phyloP scores from a whole-genome alignment of 805 yeast genomes.

The Wickerhamomyces ciferrii region DNA sequence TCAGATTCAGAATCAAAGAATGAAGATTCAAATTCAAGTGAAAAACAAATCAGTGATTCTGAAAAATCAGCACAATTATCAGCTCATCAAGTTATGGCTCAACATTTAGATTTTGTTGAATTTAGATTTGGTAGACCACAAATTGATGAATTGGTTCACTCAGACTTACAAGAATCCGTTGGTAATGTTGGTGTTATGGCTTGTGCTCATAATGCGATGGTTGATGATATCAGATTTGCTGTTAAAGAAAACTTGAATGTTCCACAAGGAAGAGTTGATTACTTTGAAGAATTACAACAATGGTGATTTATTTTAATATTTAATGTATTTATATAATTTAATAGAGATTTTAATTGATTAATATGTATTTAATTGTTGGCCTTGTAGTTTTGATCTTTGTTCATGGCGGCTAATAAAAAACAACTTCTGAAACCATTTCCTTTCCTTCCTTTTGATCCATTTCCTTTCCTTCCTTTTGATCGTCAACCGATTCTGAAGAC shows the following conservation, averaged over 20 bases:
- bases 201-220: slow-evolving; percentile 50
- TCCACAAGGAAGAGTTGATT: slow-evolving; percentile 35
- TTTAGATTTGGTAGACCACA: slow-evolving; percentile 38
- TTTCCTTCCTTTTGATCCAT: too few relatives aligned
- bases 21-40: background rate
- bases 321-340: too few relatives aligned
- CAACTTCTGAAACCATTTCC: too few relatives aligned
- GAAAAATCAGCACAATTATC: background rate
- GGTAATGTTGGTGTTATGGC: slow-evolving; percentile 38
- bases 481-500: too few relatives aligned
- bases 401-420: too few relatives aligned
- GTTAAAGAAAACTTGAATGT: slow-evolving; percentile 26
- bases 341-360: too few relatives aligned
- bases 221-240: slow-evolving; percentile 40
- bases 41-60: background rate
- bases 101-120: slow-evolving; percentile 17
- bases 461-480: too few relatives aligned
- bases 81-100: background rate
- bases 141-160: slow-evolving; percentile 26
- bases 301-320: slow-evolving; percentile 36
- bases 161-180: slow-evolving; percentile 28
- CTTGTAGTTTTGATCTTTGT: too few relatives aligned
- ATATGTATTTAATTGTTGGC: too few relatives aligned
- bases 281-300: slow-evolving; percentile 47
- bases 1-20: slow-evolving; percentile 1